Conservation (phyloP, 2,329 filamentous ascomycete species). For the Neoascochyta sp. region DNA sequence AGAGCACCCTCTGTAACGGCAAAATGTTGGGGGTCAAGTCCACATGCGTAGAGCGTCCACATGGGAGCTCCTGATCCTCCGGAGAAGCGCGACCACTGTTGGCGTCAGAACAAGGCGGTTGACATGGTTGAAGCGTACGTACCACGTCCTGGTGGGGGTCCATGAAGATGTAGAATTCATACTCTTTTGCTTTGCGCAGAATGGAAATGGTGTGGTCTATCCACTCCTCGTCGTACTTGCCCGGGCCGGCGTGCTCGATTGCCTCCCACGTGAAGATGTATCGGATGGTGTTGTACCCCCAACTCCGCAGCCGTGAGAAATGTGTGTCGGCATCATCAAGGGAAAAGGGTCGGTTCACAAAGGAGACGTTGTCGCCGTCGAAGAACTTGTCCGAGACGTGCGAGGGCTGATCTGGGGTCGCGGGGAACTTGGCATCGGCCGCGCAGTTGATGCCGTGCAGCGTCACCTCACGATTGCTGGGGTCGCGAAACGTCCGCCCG, state of each 20-base stretch:
- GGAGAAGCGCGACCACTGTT: constrained; percentile 85
- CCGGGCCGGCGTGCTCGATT: constrained; percentile 88
- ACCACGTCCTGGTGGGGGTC: constrained; percentile 97
- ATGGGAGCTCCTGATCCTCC: constrained; percentile 94
- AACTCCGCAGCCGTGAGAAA: constrained; percentile 79
- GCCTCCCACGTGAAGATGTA: constrained; percentile 99
- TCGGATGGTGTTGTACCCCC: constrained; percentile 92
- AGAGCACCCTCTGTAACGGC: constrained; percentile 83
- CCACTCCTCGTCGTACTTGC: constrained; percentile 89
- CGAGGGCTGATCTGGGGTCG: constrained; percentile 74
- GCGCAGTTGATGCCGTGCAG: constrained; percentile 93
- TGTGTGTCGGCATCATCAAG: constrained; percentile 79
- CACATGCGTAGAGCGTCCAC: constrained; percentile 96
- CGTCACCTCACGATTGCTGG: constrained; percentile 76
- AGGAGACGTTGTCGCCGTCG: constrained; percentile 86
- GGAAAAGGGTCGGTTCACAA: constrained; percentile 80
- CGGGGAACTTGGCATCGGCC: constrained; percentile 85
- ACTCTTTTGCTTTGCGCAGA: constrained; percentile 76
- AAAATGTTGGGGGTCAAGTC: constrained; percentile 82
- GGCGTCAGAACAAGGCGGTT: not conserved
- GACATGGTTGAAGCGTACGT: constrained; percentile 38
- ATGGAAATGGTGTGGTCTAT: constrained; percentile 87
- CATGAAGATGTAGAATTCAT: constrained; percentile 97
- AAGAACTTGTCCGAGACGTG: constrained; percentile 78
- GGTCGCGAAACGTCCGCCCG: constrained; percentile 78